Base-by-base conservation (phyloP, 2,329 filamentous ascomycete genomes). In the Sarocladium oryzae region DNA sequence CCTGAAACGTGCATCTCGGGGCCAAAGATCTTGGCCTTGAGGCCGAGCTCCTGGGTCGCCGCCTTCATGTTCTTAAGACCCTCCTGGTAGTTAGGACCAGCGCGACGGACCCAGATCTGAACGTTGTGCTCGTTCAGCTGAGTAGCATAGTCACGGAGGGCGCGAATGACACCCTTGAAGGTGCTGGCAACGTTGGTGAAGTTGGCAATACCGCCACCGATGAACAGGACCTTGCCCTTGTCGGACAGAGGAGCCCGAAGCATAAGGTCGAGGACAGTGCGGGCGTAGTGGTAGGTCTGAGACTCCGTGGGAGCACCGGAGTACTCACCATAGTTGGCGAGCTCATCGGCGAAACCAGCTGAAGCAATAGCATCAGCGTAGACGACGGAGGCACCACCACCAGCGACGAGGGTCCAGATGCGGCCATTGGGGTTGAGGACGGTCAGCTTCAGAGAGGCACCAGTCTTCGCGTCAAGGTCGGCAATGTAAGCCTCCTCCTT, bases 251-350 rank as follows among this genome's bases (percentile, higher is more conserved):
- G 92, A 52, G 92, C 86, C 61, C 93, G 89, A 62, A 99, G 87
- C 89, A 99, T 95, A 58, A 99, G 84, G 71, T 99, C 93, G 57
- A 99, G 81, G 57, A 99, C 89, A 26, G 93, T 99, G 66, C 88
- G 88, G 66, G 93, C 91, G 75, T 99, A 99, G 84, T 97, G 91
- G 85, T 89, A 99, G 55, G 93, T 97, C 76, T 99, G 93, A 41
- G 90, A 95, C 84, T 99, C 93, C 55, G 90, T 97, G 60, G 93
- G 93, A 58, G 93, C 93, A 77, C 93, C 93, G 58, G 93, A 97
- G 85, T 99, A 99, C 77, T 99, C 93, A 71, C 93, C 93, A 69
- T 99, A 99, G 85, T 99, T 99, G 77, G 93, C 93, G 51, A 99
- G 84, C 74, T 99, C 91, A 63, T 89, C 85, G 57, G 95, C 90